Base-by-base conservation (phyloP, 306 rosid species). In the Inga laurina region DNA sequence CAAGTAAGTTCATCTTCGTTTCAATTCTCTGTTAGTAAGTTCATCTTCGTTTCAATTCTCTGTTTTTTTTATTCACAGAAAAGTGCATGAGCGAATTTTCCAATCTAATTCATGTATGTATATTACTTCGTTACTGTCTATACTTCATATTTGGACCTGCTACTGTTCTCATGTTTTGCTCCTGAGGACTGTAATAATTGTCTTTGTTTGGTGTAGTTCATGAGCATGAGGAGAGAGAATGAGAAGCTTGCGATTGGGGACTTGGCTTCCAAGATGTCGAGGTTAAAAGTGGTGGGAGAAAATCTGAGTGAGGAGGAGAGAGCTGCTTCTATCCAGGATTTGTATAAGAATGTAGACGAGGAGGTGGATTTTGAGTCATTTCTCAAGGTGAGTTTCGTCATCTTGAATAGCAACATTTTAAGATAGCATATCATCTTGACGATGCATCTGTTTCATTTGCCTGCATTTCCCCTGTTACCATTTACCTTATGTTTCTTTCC, bases 341-440 rank as follows among this genome's bases (percentile, higher is more conserved):
- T 89, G 84, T 84, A 90, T 87, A 89, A 83, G 81, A 93, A 89
- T 57, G 87, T 83, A 10, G 97, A 93, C 30, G 93, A 93, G 7
- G 97, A 93, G 43, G 97, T 93, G 34, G 98, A 93, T 87, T 95
- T 93, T 82, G 99, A 95, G 84, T 85, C 90, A 82, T 95, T 95
- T 86, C 98, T 95, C 78, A 91, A 88, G 93, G 99, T 93, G 37
- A 32, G 93, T 77, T 65, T 57, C 75, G 8, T 65, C 27, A 4
- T 65, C 43, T 82, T 85, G 57, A 65, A 34, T 56, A 39, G 87
- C 81, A 41, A 19, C 79, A 61, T 81, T 75, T 78, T 8, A 81
- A 13, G 54, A 18, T 80, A 27, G 43, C 51, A 59, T 74, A 81
- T 77, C 77, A 39, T 72, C 39, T 81, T 69, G 74, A 24, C 34